Percentiles rank a stretch among this genome's conserved stretches.
Conservation (phyloP, 139 green algal genomes). For the Micromonas pusilla region DNA sequence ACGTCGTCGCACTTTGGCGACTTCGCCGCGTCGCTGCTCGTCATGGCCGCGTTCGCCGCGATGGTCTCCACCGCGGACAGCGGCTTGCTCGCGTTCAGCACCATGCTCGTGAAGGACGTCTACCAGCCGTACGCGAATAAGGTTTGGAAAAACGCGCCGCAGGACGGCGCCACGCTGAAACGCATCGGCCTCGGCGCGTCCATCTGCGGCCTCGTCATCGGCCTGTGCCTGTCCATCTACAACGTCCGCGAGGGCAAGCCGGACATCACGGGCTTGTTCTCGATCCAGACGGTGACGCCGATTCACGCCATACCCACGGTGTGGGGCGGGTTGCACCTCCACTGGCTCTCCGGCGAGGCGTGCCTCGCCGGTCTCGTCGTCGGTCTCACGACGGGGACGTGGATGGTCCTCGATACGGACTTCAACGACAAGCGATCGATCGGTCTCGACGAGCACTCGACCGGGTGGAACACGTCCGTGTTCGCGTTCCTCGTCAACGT, state of each 20-base stretch:
- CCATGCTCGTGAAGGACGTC: background rate
- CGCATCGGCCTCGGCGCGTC: background rate
- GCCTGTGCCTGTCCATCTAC: background rate
- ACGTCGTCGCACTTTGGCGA: background rate
- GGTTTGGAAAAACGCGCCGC: background rate
- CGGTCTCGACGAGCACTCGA: slow-evolving; percentile 2
- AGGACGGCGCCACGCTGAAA: background rate
- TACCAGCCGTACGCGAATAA: slow-evolving; percentile 1
- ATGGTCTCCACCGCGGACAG: slow-evolving; percentile 7
- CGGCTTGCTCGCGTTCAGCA: slow-evolving; percentile 3
- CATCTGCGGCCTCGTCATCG: background rate
- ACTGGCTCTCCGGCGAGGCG: background rate
- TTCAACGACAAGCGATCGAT: background rate
- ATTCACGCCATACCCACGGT: slow-evolving; percentile 10
- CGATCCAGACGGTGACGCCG: background rate
- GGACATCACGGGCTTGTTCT: slow-evolving; percentile 6
- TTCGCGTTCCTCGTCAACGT: slow-evolving; percentile 4
- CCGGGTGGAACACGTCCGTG: slow-evolving; percentile 2
- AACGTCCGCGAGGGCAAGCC: slow-evolving; percentile 6
- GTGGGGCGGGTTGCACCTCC: background rate
- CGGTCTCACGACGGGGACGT: background rate
- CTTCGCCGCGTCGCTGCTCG: background rate
- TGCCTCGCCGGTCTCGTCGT: background rate
- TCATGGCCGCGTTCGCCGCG: background rate
- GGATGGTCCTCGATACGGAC: background rate